Conservation (phyloP, 139 green algal genomes). For the Chlamydomonas sphaeroides region DNA sequence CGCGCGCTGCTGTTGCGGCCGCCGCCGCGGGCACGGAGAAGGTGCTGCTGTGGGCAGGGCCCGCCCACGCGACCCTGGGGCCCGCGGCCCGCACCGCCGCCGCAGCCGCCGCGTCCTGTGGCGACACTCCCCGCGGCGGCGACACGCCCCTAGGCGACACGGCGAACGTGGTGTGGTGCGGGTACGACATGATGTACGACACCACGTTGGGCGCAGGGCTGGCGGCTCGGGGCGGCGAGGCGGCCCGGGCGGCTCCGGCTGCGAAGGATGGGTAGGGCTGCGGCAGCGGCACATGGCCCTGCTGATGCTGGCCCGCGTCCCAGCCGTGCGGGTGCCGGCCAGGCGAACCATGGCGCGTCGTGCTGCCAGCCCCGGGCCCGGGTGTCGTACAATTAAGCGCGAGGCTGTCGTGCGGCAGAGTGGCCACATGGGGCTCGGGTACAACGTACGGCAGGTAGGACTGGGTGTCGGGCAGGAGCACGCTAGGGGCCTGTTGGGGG, state of each 20-base stretch:
- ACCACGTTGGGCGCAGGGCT: background rate
- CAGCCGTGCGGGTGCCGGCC: background rate
- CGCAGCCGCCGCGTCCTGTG: too few relatives aligned
- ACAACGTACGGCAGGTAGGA: conserved; percentile 38
- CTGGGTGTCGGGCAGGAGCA: conserved; percentile 5
- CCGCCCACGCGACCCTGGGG: too few relatives aligned
- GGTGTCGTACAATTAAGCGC: background rate
- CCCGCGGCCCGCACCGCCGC: too few relatives aligned
- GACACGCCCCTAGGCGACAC: background rate
- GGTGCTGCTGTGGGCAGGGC: too few relatives aligned
- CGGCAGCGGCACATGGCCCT: background rate
- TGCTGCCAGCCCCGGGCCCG: background rate
- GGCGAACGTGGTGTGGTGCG: background rate
- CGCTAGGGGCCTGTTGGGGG: conserved; percentile 8
- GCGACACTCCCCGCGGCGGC: too few relatives aligned
- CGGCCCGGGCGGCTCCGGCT: too few relatives aligned
- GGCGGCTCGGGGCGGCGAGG: too few relatives aligned
- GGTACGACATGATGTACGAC: background rate
- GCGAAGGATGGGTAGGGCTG: background rate
- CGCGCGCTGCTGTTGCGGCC: too few relatives aligned
- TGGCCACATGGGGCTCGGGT: background rate
- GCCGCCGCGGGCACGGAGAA: too few relatives aligned
- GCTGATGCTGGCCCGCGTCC: background rate
- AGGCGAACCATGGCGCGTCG: background rate
- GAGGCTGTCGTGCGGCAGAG: background rate